Evolutionary conservation across 805 yeast species (phyloP), one percentile per base, ranked within the genome.

Genomic region (Lipomyces japonicus): DNA sequence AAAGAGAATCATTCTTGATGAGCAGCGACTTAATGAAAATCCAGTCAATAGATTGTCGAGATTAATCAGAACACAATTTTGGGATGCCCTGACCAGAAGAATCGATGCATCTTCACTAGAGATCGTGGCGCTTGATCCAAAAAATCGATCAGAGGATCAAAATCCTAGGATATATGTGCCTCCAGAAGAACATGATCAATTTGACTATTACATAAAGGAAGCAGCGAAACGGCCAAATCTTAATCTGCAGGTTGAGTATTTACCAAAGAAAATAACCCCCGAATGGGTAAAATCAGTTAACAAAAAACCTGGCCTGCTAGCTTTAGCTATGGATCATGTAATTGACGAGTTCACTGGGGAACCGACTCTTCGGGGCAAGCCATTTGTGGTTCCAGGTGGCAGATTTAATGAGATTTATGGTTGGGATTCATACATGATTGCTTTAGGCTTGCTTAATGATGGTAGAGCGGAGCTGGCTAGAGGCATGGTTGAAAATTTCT

Each of bases 331-430:
- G 73, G 75, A 75, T 53, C 76, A 70, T 42, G 71, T 65, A 22
- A 23, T 32, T 2, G 80, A 81, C 57, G 80, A 84, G 16, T 62
- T 70, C 2, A 68, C 75, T 1, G 78, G 80, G 49, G 77, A 78
- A 36, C 65, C 63, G 16, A 72, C 75, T 12, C 60, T 84, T 41
- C 72, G 76, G 35, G 87, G 89, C 19, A 81, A 77, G 62, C 96
- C 95, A 0, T 91, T 91, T 67, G 85, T 87, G 16, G 97, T 91
- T 22, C 98, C 98, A 1, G 98, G 98, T 16, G 97, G 98, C 21
- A 74, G 98, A 57, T 91, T 91, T 69, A 93, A 93, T 70, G 98
- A 91, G 69, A 76, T 89, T 51, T 91, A 93, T 63, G 98, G 97
- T 14, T 91, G 98, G 98, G 98, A 91, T 67, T 88, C 96, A 1